phyloP scores from a whole-genome alignment of 1,284 basidiomycete genomes.

The Binderoboletus segoi region DNA sequence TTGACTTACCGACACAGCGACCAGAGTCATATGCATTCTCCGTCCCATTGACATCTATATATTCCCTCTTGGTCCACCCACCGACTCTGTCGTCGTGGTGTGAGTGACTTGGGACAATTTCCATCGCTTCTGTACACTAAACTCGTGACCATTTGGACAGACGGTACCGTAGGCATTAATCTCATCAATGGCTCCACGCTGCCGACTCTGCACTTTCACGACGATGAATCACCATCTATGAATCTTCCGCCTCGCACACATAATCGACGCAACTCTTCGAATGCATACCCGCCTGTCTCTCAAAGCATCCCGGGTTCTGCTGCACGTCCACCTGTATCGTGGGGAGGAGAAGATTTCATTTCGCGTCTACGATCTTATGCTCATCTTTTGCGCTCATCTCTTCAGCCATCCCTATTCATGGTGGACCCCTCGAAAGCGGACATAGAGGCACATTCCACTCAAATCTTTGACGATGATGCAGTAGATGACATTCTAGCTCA shows the following conservation, averaged over 20 bases:
- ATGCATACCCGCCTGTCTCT: constrained; percentile 63
- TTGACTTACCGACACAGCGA: constrained; percentile 72
- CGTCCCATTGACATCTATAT: constrained; percentile 85
- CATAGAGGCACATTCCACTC: constrained; percentile 85
- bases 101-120: constrained; percentile 44
- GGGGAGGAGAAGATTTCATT: constrained; percentile 88
- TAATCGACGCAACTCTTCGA: constrained; percentile 38
- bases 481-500: constrained; percentile 81
- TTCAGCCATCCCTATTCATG: constrained; percentile 84
- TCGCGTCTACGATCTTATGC: constrained; percentile 70
- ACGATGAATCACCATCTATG: constrained; percentile 89
- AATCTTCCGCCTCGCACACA: constrained; percentile 48
- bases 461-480: constrained; percentile 78
- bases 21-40: constrained; percentile 96
- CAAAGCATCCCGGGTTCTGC: constrained; percentile 42
- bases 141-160: constrained; percentile 36
- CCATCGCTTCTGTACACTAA: constrained; percentile 5
- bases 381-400: constrained; percentile 75
- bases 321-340: constrained; percentile 53
- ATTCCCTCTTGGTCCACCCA: constrained; percentile 86
- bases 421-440: constrained; percentile 91
- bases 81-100: constrained; percentile 89
- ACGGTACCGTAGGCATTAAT: constrained; percentile 80
- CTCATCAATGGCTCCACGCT: constrained; percentile 88
- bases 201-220: constrained; percentile 93